Base-by-base conservation (phyloP, 2,329 filamentous ascomycete species). In the Sarocladium strictum region DNA sequence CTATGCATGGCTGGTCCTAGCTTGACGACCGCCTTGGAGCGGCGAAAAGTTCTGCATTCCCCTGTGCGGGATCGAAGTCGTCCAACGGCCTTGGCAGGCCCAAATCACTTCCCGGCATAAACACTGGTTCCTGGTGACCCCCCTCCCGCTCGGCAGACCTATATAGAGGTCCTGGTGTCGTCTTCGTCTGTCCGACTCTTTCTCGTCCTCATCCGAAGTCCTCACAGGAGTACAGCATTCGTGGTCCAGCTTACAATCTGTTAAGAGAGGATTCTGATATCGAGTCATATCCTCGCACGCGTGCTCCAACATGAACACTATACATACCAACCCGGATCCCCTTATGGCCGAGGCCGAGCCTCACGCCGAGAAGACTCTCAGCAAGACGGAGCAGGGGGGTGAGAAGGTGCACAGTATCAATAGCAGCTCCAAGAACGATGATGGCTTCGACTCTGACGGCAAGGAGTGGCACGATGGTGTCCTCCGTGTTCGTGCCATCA, bases 401-500 rank as follows among this genome's bases (percentile, higher is more conserved):
- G 43, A 49, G 11, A 49, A 49, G 26, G 43, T 49, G 23, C 43
- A 24, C 6, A 49, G 43, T 24, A 19, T 49, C 23, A 49, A 49
- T 24, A 32, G 43, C 43, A 49, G 43, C 43, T 49, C 43, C 19
- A 23, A 49, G 43, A 27, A 49, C 26, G 43, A 49, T 29, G 43
- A 49, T 19, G 43, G 43, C 11, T 49, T 49, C n/a, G 43, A 49
- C 29, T 49, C 43, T 29, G 43, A 49, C 17, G 43, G 43, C 43
- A 49, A 49, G 24, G 43, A 49, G 3, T 49, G 43, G 43, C 47
- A 51, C 26, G 27, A 51, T 35, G 72, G 73, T 59, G 70, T 75
- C 17, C 64, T 66, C 56, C 61, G 61, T 15, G 70, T 72, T 33
- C 66, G 72, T 54, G 72, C 72, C 6, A 62, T 72, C 55, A 74